phyloP scores from a whole-genome alignment of 495 filamentous ascomycete genomes.

The Hyphodiscus hymeniophilus region DNA sequence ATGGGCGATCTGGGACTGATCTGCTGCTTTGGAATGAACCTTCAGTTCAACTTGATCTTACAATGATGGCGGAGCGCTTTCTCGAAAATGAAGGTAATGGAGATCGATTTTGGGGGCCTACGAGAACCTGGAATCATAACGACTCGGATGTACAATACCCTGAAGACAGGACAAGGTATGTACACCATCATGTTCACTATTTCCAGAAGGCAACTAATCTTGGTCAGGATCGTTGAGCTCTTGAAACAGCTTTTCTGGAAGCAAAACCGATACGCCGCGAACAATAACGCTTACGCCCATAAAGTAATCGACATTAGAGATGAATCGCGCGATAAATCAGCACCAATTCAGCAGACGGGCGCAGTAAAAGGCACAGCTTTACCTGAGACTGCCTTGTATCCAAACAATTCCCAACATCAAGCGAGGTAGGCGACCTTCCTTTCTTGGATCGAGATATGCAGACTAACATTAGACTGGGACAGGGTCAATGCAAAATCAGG shows the following conservation, averaged over 20 bases:
- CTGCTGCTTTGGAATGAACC: conserved; percentile 8
- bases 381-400: too few species aligned
- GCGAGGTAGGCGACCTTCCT: too few species aligned
- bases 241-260: conserved; percentile 14
- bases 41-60: conserved; percentile 3
- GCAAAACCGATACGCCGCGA: conserved; percentile 10
- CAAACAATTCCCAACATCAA: too few species aligned
- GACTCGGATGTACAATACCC: conserved; percentile 8
- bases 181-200: background rate
- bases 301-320: conserved; percentile 1
- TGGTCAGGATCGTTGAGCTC: conserved; percentile 8
- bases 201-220: too few species aligned
- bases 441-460: too few species aligned
- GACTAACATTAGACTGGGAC: too few species aligned
- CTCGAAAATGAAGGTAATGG: conserved; percentile 6
- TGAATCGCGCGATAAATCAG: background rate
- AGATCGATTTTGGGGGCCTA: conserved; percentile 8
- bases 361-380: too few species aligned
- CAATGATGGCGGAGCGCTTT: conserved; percentile 4
- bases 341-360: background rate
- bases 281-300: conserved; percentile 4
- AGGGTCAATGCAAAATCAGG: too few species aligned
- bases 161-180: conserved; percentile 4
- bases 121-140: conserved; percentile 5
- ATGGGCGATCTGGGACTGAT: background rate